Percentiles rank a stretch among this genome's conserved stretches.
These are phyloP conservation scores for Mycena haematopus DNA, from an alignment of 768 basidiomycete species.

Conservation along the genomic window DNA sequence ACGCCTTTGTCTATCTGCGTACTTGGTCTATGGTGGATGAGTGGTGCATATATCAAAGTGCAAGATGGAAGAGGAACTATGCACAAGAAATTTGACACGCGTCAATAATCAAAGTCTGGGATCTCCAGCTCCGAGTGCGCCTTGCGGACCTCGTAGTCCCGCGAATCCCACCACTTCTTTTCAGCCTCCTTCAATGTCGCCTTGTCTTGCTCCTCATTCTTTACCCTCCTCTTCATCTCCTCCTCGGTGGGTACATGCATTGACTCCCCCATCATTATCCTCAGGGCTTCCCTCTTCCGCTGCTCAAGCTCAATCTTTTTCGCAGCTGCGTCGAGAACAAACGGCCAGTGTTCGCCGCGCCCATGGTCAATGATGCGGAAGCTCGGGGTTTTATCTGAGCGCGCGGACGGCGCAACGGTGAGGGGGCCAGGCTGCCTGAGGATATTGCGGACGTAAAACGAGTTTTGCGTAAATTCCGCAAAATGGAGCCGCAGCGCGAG, in stretches of 20 bases:
- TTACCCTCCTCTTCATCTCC: conserved; percentile 12
- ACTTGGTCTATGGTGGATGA: neutral
- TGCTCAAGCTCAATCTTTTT: neutral
- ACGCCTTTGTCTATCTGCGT: neutral
- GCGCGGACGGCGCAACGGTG: conserved; percentile 34
- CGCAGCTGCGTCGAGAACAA: neutral
- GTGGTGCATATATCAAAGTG: neutral
- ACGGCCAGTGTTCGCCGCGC: conserved; percentile 32
- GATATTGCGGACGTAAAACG: conserved; percentile 49
- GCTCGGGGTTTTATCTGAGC: conserved; percentile 37
- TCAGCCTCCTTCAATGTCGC: neutral
- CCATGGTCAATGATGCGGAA: conserved; percentile 61
- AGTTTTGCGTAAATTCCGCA: conserved; percentile 46
- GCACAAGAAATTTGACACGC: neutral
- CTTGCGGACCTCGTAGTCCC: conserved; percentile 26
- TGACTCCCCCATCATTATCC: neutral
- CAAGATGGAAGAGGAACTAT: neutral
- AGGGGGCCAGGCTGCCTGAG: conserved; percentile 50
- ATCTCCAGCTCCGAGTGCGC: conserved; percentile 24
- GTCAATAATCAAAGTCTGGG: conserved; percentile 20
- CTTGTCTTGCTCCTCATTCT: neutral
- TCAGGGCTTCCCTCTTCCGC: neutral
- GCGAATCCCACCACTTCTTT: conserved; percentile 16
- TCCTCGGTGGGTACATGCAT: conserved; percentile 20
- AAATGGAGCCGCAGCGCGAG: conserved; percentile 49